Percentiles rank a stretch among this genome's conserved stretches.
These are phyloP conservation scores for Verticillium klebahnii DNA, from an alignment of 2,329 filamentous ascomycete genomes.

Conservation along the genomic window DNA sequence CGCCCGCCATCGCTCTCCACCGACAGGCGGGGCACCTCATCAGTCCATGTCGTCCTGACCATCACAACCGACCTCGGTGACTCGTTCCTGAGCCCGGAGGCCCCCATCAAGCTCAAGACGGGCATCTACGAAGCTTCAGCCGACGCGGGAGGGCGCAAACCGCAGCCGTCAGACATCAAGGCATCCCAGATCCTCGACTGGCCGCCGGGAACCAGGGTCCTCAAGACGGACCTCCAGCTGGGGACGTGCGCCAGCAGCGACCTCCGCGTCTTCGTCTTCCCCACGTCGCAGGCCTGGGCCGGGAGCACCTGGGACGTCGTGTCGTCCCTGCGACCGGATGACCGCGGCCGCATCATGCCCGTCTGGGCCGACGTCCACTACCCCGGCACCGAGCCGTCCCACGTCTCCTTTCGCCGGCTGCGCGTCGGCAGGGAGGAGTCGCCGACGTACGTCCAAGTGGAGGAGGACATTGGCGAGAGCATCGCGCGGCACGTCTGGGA, in stretches of 20 bases:
- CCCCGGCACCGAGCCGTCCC: constrained; percentile 4
- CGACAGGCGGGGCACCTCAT: constrained; percentile 16
- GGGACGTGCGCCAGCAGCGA: background rate
- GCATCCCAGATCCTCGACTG: constrained; percentile 24
- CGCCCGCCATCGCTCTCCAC: constrained; percentile 36
- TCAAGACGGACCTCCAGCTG: constrained; percentile 27
- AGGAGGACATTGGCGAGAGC: constrained; percentile 55
- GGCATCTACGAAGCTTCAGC: constrained; percentile 18
- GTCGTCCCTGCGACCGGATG: background rate
- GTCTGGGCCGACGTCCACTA: constrained; percentile 30
- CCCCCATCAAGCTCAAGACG: constrained; percentile 38
- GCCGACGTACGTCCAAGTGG: constrained; percentile 32
- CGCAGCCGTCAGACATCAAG: constrained; percentile 18
- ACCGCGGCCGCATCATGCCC: constrained; percentile 36
- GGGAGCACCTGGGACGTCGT: constrained; percentile 2
- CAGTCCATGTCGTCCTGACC: constrained; percentile 42
- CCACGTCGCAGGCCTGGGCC: constrained; percentile 1
- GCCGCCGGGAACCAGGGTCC: constrained; percentile 26
- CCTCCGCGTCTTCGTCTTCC: constrained; percentile 3
- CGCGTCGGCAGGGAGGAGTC: constrained; percentile 18
- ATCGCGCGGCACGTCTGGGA: constrained; percentile 59
- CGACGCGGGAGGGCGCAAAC: constrained; percentile 14
- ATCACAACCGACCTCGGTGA: constrained; percentile 56
- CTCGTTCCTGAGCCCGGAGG: constrained; percentile 42
- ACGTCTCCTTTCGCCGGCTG: constrained; percentile 25